Base-by-base conservation (phyloP, 306 rosid genomes). In the Clitoria ternatea region DNA sequence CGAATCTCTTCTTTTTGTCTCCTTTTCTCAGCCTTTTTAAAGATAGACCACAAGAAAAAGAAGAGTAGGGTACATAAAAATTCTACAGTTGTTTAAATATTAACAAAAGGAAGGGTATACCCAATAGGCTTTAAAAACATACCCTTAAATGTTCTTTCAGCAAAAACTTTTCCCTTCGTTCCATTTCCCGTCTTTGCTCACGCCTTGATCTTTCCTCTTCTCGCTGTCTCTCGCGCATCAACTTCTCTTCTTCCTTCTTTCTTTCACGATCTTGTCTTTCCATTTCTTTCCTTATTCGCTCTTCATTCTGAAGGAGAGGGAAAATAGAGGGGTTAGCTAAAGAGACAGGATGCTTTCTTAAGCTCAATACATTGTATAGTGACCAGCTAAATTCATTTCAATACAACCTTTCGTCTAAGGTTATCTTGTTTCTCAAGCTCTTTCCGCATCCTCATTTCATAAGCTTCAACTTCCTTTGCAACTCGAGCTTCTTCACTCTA, bases 211-310 rank as follows among this genome's bases (percentile, higher is more conserved):
- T 91, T 79, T 95, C 97, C 77, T 79, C 92, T 77, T 95, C 99
- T 43, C 92, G 85, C 36, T 82, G 99, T 79, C 79, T 89, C 80
- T 95, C 99, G 42, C 96, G 97, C 85, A 91, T 61, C 81, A 91
- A 70, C 83, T 91, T 86, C 84, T 95, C 99, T 86, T 95, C 99
- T 80, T 95, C 99, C 85, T 86, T 95, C 76, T 65, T 85, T 69
- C 99, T 91, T 77, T 95, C 99, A 35, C 96, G 96, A 70, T 87
- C 96, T 81, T 80, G 97, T 77, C 79, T 95, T 83, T 89, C 99
- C 86, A 84, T 82, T 78, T 95, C 99, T 83, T 89, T 95, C 84
- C 64, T 87, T 77, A 89, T 23, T 62, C 96, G 82, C 68, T 91
- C 99, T 83, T 91, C 99, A 79, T 52, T 85, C 99, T 94, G 66